Percentiles rank a stretch among this genome's conserved stretches.
phyloP scores from a whole-genome alignment of 169 alveolate species.

The Plasmodium knowlesi region DNA sequence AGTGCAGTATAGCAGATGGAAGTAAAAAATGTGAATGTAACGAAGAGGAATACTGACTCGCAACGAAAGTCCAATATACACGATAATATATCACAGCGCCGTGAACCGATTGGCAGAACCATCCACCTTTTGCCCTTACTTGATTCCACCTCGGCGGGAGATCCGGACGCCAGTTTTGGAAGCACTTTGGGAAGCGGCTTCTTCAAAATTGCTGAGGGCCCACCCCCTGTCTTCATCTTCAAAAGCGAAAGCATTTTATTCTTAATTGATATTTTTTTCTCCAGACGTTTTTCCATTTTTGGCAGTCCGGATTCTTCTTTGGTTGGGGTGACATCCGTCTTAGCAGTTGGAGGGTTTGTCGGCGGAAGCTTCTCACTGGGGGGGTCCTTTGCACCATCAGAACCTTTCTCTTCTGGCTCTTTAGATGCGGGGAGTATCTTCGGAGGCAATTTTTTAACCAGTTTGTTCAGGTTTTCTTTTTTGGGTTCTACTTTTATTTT shows the following conservation, averaged over 20 bases:
- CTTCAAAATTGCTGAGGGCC: background rate
- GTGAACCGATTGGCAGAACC: background rate
- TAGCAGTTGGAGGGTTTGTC: background rate
- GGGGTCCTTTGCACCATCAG: background rate
- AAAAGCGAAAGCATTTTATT: conserved; percentile 71
- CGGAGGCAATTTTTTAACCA: background rate
- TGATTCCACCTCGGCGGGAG: background rate
- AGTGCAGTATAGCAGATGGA: background rate
- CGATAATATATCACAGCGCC: background rate
- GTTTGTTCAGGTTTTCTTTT: conserved; percentile 42
- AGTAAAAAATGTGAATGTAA: background rate
- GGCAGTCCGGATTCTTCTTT: conserved; percentile 14
- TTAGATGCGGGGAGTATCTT: background rate
- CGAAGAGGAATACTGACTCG: background rate
- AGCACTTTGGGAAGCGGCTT: background rate
- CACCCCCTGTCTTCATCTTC: conserved; percentile 7
- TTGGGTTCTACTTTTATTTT: conserved; percentile 52
- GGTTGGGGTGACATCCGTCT: no score
- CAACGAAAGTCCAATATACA: background rate
- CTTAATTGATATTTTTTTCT: conserved; percentile 74
- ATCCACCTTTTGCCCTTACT: background rate
- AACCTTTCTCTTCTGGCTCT: conserved; percentile 9
- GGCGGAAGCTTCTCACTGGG: background rate
- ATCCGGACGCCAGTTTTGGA: background rate
- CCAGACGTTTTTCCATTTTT: conserved; percentile 41